Base-by-base conservation (phyloP, 2,329 filamentous ascomycete species). In the Cercospora canescens region DNA sequence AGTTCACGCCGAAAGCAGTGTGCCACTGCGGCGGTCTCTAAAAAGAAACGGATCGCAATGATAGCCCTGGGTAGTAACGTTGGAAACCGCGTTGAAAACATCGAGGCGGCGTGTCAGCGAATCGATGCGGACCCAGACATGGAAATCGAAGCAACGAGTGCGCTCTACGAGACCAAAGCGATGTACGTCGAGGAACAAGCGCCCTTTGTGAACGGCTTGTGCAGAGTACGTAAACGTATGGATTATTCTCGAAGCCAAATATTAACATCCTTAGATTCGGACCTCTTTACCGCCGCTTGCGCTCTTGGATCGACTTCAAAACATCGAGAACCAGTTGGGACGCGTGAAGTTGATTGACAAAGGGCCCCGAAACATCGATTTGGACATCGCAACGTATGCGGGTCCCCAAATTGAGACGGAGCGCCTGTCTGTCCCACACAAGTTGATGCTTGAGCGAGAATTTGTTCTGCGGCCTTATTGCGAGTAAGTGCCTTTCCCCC, bases 141-240 rank as follows among this genome's bases (percentile, higher is more conserved):
- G 75, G 87, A 81, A 61, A 86, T 99, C 41, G 85, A 88, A 74
- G 85, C 89, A 73, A 97, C 94, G 0, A 98, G 94, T 78, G 90
- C 89, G 67, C 83, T 99, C 3, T 99, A 95, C 86, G 93, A 98
- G 81, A 99, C 94, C 3, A 89, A 92, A 73, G 93, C 95, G 24
- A 99, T 99, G 95, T 99, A 99, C 79, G 91, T 97, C 69, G 82
- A 91, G 69, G 91, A 97, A 69, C 95, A 99, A 78, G 89, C 89
- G 69, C 87, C 87, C 32, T 99, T 99, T 76, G 82, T 97, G 56
- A 99, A 99, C 76, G 95, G 93, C 21, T 94, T 89, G 64, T 97
- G 93, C 78, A 92, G 96, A 88, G 93, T 96, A 78, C 77, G 88
- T 83, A 8, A 34, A 30, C 18, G 18, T 32, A n/a, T n/a, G 48